Evolutionary conservation across 1,284 basidiomycete species (phyloP).

Genomic region (Melampsora larici-populina): DNA sequence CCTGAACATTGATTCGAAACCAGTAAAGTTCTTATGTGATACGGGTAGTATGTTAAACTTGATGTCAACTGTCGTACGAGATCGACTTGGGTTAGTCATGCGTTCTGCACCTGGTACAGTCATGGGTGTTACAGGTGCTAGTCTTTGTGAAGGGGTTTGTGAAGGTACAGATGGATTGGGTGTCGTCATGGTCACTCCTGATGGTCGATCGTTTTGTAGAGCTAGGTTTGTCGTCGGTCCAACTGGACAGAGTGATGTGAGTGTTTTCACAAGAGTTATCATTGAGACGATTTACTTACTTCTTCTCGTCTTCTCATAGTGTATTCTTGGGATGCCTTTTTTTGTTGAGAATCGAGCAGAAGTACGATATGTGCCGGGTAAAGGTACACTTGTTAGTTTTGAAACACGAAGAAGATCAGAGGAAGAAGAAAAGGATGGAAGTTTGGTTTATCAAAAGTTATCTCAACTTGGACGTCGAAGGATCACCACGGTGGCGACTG

Average conservation of each 20-base stretch:
- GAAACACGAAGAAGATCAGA: neutral
- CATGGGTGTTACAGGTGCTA: neutral
- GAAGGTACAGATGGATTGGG: neutral
- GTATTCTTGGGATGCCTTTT: slow-evolving; percentile 7
- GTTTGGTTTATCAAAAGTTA: neutral
- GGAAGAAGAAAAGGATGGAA: neutral
- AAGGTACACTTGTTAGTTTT: neutral
- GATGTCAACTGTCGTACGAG: neutral
- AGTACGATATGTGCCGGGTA: neutral
- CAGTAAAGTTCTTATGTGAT: neutral
- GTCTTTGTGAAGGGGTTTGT: neutral
- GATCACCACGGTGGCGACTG: neutral
- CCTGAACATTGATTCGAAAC: neutral
- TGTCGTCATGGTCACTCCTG: too few relatives aligned
- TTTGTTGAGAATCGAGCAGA: neutral
- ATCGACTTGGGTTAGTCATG: neutral
- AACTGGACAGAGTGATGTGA: neutral
- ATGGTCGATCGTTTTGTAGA: neutral
- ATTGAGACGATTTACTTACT: too few relatives aligned
- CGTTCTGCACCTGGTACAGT: neutral
- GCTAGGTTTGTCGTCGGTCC: slow-evolving; percentile 1
- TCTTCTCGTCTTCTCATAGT: neutral
- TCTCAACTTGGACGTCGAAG: neutral
- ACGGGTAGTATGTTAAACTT: neutral
- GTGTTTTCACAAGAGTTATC: too few relatives aligned